phyloP scores from a whole-genome alignment of 1,284 basidiomycete species.

The Trichosporon sp. region DNA sequence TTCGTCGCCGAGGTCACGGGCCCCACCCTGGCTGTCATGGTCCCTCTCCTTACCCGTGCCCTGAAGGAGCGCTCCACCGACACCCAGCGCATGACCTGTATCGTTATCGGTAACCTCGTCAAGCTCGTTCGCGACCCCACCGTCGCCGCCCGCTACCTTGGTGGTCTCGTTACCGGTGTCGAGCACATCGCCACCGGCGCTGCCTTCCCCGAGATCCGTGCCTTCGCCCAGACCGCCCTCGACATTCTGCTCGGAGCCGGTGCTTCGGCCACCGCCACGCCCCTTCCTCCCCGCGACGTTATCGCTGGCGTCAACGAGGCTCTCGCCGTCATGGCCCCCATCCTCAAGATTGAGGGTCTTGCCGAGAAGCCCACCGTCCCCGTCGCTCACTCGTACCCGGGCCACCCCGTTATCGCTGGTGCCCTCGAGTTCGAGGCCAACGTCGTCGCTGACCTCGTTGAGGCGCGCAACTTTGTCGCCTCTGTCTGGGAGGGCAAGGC shows the following conservation, averaged over 20 bases:
- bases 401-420: conserved; percentile 47
- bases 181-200: conserved; percentile 85
- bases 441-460: conserved; percentile 71
- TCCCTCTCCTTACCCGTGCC: conserved; percentile 85
- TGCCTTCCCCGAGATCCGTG: conserved; percentile 94
- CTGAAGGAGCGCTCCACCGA: conserved; percentile 96
- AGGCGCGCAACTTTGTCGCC: conserved; percentile 63
- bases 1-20: conserved; percentile 97
- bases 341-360: conserved; percentile 60
- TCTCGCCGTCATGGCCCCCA: conserved; percentile 58
- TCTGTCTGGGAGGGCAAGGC: conserved; percentile 66
- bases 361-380: conserved; percentile 50
- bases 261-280: conserved; percentile 65
- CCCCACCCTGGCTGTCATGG: conserved; percentile 91
- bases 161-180: conserved; percentile 83
- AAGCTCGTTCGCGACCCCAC: conserved; percentile 92
- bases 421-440: conserved; percentile 66
- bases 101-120: conserved; percentile 95
- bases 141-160: conserved; percentile 84
- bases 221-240: conserved; percentile 76
- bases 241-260: conserved; percentile 73
- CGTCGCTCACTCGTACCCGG: conserved; percentile 39
- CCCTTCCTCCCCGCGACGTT: conserved; percentile 63
- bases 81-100: conserved; percentile 73
- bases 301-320: conserved; percentile 59